A percentile compares a stretch with the other conserved stretches of the same genome.
Conservation (phyloP, 805 yeast species). For the Candida hungchunana region DNA sequence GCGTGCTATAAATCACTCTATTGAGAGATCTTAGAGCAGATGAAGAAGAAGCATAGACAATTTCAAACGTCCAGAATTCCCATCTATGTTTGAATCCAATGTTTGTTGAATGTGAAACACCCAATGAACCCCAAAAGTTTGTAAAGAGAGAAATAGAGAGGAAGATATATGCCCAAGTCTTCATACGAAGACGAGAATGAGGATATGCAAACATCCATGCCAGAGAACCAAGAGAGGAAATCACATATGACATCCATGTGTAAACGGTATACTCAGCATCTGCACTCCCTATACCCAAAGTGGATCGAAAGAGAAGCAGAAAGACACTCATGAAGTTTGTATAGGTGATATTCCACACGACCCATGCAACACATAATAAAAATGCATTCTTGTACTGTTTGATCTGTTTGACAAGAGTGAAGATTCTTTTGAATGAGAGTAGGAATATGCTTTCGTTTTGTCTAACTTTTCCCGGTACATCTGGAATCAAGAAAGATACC, state of each 20-base stretch:
- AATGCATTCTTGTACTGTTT: slow-evolving; percentile 33
- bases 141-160: slow-evolving; percentile 29
- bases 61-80: slow-evolving; percentile 41
- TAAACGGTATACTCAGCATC: slow-evolving; percentile 38
- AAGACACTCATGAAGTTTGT: slow-evolving; percentile 34
- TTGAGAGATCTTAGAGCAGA: slow-evolving; percentile 35
- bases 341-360: slow-evolving; percentile 37
- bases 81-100: slow-evolving; percentile 39
- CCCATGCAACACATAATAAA: slow-evolving; percentile 36
- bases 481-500: slow-evolving; percentile 31
- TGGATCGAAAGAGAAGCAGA: slow-evolving; percentile 35
- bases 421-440: slow-evolving; percentile 29
- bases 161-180: slow-evolving; percentile 35
- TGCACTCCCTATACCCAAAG: slow-evolving; percentile 35
- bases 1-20: slow-evolving; percentile 33
- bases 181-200: slow-evolving; percentile 23
- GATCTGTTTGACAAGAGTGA: slow-evolving; percentile 25
- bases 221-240: slow-evolving; percentile 34
- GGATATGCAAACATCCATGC: slow-evolving; percentile 36
- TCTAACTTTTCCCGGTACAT: slow-evolving; percentile 26
- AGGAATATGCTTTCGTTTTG: slow-evolving; percentile 28
- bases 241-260: slow-evolving; percentile 33
- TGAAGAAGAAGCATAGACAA: slow-evolving; percentile 32
- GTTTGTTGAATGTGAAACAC: slow-evolving; percentile 25
- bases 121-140: slow-evolving; percentile 38